phyloP scores from a whole-genome alignment of 2,329 filamentous ascomycete species.

The Trichocomaceae sp. region DNA sequence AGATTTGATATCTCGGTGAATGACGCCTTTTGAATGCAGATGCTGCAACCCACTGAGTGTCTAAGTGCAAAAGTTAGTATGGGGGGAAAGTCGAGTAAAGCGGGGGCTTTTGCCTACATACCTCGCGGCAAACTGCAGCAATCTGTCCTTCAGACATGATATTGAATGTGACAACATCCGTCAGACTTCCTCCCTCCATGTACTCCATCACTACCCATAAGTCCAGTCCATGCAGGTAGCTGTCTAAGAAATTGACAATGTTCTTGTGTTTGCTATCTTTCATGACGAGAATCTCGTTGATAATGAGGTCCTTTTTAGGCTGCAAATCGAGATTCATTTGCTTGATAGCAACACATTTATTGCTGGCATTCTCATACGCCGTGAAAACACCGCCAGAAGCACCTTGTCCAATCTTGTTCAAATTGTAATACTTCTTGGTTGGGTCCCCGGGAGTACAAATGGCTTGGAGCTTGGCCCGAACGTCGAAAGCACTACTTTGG shows the following conservation, averaged over 20 bases:
- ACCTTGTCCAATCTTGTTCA: constrained; percentile 95
- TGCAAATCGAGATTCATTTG: constrained; percentile 99
- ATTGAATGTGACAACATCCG: constrained; percentile 97
- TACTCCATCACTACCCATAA: constrained; percentile 99
- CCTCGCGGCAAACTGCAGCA: constrained; percentile 85
- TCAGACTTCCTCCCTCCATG: constrained; percentile 97
- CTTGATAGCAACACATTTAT: constrained; percentile 92
- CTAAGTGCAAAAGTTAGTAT: constrained; percentile 27
- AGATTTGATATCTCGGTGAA: constrained; percentile 97
- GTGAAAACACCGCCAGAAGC: constrained; percentile 94
- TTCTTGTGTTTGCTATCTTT: constrained; percentile 97
- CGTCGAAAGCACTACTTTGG: constrained; percentile 74
- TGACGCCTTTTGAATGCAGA: constrained; percentile 93
- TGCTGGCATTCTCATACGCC: constrained; percentile 75
- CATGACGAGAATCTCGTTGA: constrained; percentile 99
- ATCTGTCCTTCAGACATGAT: constrained; percentile 99
- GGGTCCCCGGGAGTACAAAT: constrained; percentile 91
- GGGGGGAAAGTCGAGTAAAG: neutral
- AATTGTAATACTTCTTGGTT: constrained; percentile 73
- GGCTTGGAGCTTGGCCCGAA: constrained; percentile 72
- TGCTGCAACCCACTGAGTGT: constrained; percentile 88
- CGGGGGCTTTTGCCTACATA: constrained; percentile 28
- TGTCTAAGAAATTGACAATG: constrained; percentile 99
- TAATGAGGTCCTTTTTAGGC: constrained; percentile 97
- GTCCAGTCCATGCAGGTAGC: constrained; percentile 81